These are phyloP conservation scores for Rubia peregrina DNA, from an alignment of 305 asterid genomes.

Conservation along the genomic window DNA sequence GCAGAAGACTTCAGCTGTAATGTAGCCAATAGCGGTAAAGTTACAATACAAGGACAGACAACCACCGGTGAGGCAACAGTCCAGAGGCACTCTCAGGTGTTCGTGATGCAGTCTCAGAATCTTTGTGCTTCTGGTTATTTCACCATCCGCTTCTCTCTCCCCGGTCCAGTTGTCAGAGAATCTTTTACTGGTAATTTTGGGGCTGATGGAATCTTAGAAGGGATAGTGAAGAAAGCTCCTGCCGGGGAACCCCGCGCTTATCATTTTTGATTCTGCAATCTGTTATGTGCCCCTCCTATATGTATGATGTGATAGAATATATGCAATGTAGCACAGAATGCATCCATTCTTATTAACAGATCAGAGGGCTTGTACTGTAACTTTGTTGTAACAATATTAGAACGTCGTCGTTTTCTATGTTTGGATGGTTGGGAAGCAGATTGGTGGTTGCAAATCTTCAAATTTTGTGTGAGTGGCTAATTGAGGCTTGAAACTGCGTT, in stretches of 20 bases:
- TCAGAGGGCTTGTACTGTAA: not conserved
- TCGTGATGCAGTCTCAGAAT: constrained; percentile 38
- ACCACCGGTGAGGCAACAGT: constrained; percentile 51
- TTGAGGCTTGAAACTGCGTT: too few relatives aligned
- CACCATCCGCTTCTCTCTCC: constrained; percentile 38
- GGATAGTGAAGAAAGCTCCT: constrained; percentile 43
- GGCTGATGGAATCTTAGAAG: constrained; percentile 75
- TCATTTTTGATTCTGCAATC: not conserved
- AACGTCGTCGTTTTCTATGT: not conserved
- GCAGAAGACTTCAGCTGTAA: constrained; percentile 78
- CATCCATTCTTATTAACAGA: too few relatives aligned
- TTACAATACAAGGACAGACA: constrained; percentile 55
- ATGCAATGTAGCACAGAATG: too few relatives aligned
- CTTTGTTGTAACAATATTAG: not conserved
- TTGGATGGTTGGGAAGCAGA: not conserved
- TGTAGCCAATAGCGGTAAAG: constrained; percentile 64
- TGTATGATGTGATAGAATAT: not conserved
- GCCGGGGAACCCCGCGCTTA: not conserved
- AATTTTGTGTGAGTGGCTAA: too few relatives aligned
- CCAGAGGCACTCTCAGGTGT: constrained; percentile 38
- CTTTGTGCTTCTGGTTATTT: constrained; percentile 37
- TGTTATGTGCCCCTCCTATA: constrained; percentile 1
- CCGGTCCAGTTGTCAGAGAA: constrained; percentile 77
- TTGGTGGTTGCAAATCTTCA: too few relatives aligned
- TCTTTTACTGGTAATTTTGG: constrained; percentile 62